Evolutionary conservation across 2,329 filamentous ascomycete genomes (phyloP).

Genomic region (Arthrobotrys entomopaga): DNA sequence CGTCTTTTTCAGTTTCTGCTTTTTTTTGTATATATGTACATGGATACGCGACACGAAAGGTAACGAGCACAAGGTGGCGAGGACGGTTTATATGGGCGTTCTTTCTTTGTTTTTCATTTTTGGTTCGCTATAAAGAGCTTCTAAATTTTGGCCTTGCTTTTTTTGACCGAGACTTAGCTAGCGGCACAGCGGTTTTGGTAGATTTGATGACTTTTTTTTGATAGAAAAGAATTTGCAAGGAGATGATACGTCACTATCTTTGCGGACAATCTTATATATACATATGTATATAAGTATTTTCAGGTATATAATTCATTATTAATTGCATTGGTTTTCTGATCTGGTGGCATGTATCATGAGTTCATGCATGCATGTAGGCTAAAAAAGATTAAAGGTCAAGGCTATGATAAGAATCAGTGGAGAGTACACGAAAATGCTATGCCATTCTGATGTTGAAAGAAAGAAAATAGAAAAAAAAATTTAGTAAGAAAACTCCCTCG

Average conservation of each 20-base stretch:
- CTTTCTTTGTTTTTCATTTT: background rate
- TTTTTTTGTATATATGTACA: slow-evolving; percentile 41
- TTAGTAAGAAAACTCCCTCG: too few species aligned
- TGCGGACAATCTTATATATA: too few species aligned
- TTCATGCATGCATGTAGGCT: too few species aligned
- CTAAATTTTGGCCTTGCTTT: background rate
- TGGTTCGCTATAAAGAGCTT: slow-evolving; percentile 19
- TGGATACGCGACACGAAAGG: slow-evolving; percentile 25
- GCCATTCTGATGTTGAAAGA: too few species aligned
- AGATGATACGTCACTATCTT: background rate
- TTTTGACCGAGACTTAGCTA: background rate
- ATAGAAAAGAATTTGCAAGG: background rate
- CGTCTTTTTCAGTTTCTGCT: background rate
- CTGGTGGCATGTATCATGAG: too few species aligned
- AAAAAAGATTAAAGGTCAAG: too few species aligned
- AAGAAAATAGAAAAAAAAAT: too few species aligned
- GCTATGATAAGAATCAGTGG: too few species aligned
- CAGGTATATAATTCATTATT: too few species aligned
- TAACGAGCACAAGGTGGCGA: slow-evolving; percentile 17
- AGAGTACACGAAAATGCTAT: too few species aligned
- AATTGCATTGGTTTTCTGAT: too few species aligned
- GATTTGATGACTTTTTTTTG: background rate
- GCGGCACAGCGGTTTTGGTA: background rate
- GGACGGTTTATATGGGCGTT: slow-evolving; percentile 34
- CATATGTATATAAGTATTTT: too few species aligned